Base-by-base conservation (phyloP, 805 yeast genomes). In the Candida pini region DNA sequence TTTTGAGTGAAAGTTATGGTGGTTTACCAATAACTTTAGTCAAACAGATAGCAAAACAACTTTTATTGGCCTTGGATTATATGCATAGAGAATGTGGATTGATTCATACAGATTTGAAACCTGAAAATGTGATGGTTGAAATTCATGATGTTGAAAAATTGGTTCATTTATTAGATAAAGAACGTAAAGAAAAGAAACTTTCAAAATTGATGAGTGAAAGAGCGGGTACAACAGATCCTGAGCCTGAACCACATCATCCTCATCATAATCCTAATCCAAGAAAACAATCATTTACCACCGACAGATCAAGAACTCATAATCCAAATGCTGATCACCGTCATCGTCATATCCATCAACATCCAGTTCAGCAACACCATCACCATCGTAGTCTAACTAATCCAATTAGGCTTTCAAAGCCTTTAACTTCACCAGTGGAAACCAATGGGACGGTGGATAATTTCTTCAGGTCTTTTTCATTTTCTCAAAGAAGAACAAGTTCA, bases 61-160 rank as follows among this genome's bases (percentile, higher is more conserved):
- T 77, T 26, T 58, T 77, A 24, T 41, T 69, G 26, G 76, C 79
- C 1, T 51, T 78, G 39, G 80, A 77, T 52, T 76, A 70, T 47
- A 58, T 78, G 43, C 85, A 78, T 53, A 44, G 72, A 27, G 67
- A 61, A 47, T 78, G 85, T 54, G 83, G 83, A 3, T 63, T 79
- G 9, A 78, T 80, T 26, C 90, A 82, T 56, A 75, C 89, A 9
- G 89, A 81, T 53, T 65, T 82, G 33, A 82, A 82, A 55, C 88
- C 89, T 2, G 89, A 81, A 49, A 83, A 83, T 57, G 71, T 77
- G 4, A 54, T 73, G 28, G 65, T 74, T 27, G 76, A 72, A 43
- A 70, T 77, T 21, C 64, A 67, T 35, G 73, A 75, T 43, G 76
- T 73, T 30, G 76, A 73, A 41, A 66, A 62, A 39, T 63, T 76